phyloP scores from a whole-genome alignment of 257 asterid species.

The Solanum clarkiae region DNA sequence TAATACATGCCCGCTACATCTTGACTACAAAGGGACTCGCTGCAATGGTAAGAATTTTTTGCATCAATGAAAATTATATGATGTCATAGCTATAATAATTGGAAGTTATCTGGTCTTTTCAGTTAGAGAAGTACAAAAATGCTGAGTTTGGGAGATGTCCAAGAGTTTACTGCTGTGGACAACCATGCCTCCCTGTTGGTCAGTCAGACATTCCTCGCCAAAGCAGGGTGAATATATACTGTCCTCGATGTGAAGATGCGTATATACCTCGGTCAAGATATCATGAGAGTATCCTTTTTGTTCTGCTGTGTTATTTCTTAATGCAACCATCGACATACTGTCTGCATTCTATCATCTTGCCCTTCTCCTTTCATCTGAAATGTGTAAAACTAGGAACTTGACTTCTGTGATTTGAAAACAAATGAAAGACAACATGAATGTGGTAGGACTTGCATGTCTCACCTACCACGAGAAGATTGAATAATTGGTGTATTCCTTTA shows the following conservation, averaged over 20 bases:
- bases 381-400: not conserved
- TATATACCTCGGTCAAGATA: slow-evolving; percentile 47
- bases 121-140: slow-evolving; percentile 57
- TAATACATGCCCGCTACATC: slow-evolving; percentile 51
- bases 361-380: not conserved
- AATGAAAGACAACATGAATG: not conserved
- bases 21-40: slow-evolving; percentile 56
- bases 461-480: not conserved
- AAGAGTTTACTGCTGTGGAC: slow-evolving; percentile 49
- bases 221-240: slow-evolving; percentile 40
- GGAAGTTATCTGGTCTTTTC: slow-evolving; percentile 4
- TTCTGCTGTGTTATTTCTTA: not conserved
- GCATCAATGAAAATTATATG: slow-evolving; percentile 1
- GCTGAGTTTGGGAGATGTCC: slow-evolving; percentile 70
- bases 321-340: not conserved
- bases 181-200: slow-evolving; percentile 58
- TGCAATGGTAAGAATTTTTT: slow-evolving; percentile 32
- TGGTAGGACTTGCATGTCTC: not conserved
- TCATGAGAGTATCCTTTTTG: slow-evolving; percentile 51
- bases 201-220: slow-evolving; percentile 49
- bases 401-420: not conserved
- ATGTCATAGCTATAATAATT: slow-evolving; percentile 9
- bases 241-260: slow-evolving; percentile 52
- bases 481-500: not conserved
- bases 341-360: not conserved